Evolutionary conservation across 768 basidiomycete species (phyloP), one percentile per base, ranked within the genome.

Genomic region (Terana coerulea): DNA sequence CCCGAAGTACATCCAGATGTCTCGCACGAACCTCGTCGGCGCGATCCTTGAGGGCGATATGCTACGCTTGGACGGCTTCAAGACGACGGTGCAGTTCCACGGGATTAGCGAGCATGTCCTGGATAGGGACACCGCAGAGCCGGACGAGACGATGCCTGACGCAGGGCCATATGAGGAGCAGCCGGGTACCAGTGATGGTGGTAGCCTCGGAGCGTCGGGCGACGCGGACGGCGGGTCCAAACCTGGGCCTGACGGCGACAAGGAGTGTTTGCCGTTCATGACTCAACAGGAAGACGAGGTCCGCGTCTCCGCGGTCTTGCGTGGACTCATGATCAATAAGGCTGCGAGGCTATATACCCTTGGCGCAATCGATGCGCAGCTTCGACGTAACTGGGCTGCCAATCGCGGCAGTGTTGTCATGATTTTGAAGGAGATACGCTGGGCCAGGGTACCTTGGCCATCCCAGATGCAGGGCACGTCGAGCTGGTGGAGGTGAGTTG

Each of bases 41-140:
- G 71, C 74, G 0, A 50, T 75, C 19, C 55, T 77, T 9, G 61
- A 67, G 9, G 76, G 75, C 30, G 69, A 75, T 24, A 64, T 71
- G 28, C 56, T 72, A 28, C 67, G 73, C 11, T 60, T 73, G 15
- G 70, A 75, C 55, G 60, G 73, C 41, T 61, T 75, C 45, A 59
- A 64, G 29, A 69, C 71, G 11, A 66, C 59, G 15, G 29, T 73
- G 11, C 61, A 58, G n/a, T 63, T 76, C 42, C 47, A 53, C 3
- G 61, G 61, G 1, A n/a, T 63, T 9, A 53, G 54, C 4, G 56
- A 62, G 49, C 17, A 17, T 22, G 39, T 58, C 54, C 25, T 51
- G 19, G 52, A 54, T 47, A 29, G 58, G 36, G 41, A 45, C 41
- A 15, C 1, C 3, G 48, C 8, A 24, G 42, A 46, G 26, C 25